Evolutionary conservation across 164 flowering plant genomes (phyloP), one percentile per base, ranked within the genome.

Genomic region (Hamamelis virginiana): DNA sequence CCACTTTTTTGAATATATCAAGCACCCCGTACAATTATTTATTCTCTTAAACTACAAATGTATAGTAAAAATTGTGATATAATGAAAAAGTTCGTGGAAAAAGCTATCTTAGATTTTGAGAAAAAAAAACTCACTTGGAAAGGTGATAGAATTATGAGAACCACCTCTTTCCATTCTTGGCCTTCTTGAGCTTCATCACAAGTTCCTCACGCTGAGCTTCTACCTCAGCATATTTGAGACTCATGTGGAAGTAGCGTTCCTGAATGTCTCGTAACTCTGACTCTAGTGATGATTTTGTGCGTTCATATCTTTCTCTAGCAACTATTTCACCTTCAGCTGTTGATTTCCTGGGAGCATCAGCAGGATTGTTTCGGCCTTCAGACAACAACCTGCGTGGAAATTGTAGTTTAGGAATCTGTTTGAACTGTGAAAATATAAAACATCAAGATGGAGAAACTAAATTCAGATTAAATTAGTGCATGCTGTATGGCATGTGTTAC

Each of bases 161-260:
- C 89, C 93, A 87, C 72, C 89, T 80, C 76, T 73, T 91, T 48
- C 75, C 87, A 72, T 28, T 77, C 65, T 72, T 84, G 60, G 76
- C 62, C 58, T 79, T 56, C 78, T 78, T 90, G 55, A 94, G 84
- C 79, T 89, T 86, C 92, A 90, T 87, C 58, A 94, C 92, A 57
- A 94, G 94, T 71, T 90, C 97, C 78, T 90, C 97, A 9, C 92
- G 83, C 66, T 90, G 75, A 44, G 88, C 84, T 77, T 90, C 98
- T 5, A 88, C 97, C 77, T 94, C 95, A 9, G 98, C 96, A 73
- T 83, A 94, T 69, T 78, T 85, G 64, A 91, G 90, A 66, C 98
- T 94, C 96, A 94, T 94, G 62, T 89, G 74, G 67, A 85, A 78
- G 79, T 94, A 94, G 10, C 95, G 88, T 45, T 94, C 96, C 1